Conservation (phyloP, 257 asterid species). For the Solanum medicagineum region DNA sequence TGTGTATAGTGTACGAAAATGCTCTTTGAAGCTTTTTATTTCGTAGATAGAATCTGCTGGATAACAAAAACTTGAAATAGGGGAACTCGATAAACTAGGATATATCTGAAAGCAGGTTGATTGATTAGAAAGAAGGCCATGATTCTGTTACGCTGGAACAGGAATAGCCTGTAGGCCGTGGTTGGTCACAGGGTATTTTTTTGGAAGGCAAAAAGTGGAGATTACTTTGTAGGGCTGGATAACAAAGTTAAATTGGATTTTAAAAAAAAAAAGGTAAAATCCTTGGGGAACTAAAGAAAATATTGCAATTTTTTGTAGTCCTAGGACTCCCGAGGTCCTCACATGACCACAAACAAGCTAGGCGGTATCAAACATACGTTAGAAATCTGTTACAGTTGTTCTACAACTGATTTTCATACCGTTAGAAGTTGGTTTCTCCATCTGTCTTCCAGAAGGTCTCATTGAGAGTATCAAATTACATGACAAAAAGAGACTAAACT, state of each 20-base stretch:
- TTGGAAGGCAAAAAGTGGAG: neutral
- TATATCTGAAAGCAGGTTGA: neutral
- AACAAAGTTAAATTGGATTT: neutral
- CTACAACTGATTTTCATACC: neutral
- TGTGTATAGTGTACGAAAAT: neutral
- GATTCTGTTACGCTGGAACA: neutral
- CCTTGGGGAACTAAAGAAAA: neutral
- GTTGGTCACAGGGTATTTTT: neutral
- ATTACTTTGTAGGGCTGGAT: neutral
- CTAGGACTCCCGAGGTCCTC: neutral
- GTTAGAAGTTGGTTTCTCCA: neutral
- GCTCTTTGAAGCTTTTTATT: neutral
- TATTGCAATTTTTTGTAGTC: neutral
- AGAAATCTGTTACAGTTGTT: neutral
- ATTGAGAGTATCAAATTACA: neutral
- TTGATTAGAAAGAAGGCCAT: neutral
- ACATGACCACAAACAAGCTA: neutral
- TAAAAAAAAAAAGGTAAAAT: neutral
- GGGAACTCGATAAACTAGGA: neutral
- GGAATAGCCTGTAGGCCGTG: neutral
- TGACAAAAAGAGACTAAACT: neutral
- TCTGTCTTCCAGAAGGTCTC: neutral
- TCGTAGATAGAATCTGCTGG: neutral
- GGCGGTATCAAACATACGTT: neutral
- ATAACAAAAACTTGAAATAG: neutral